Evolutionary conservation across 2,329 filamentous ascomycete genomes (phyloP), one percentile per base, ranked within the genome.

Genomic region (Colletotrichum sp.): DNA sequence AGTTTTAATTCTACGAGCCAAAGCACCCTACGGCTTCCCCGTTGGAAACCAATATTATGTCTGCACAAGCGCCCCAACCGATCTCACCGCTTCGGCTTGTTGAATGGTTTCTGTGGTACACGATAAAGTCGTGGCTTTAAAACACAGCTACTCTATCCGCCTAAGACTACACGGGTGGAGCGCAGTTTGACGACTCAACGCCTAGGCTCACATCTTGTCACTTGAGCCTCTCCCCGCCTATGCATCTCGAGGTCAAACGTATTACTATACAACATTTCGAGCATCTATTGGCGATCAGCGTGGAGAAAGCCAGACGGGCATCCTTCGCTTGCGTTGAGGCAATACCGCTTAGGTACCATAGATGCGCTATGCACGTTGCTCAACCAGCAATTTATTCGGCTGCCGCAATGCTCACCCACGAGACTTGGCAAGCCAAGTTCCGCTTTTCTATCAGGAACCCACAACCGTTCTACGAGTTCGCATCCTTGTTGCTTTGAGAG

Each of bases 401-500:
- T 59, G 26, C 21, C 16, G 26, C n/a, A 52, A 52, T 52, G n/a
- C n/a, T 52, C n/a, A 21, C n/a, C 44, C 44, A 52, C n/a, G 12
- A 52, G 44, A 52, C n/a, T 52, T 52, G 44, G 44, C n/a, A 52
- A 52, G 44, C 44, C 44, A 52, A 52, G 44, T 24, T 52, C 12
- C 44, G 44, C 55, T 18, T 18, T 28, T 30, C 26, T 13, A 59
- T 26, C 21, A 36, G 30, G 28, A 63, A 21, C 60, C 30, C 26
- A 24, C 60, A 18, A 32, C 13, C 49, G 28, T 32, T 32, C 49
- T 64, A 78, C 16, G 76, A 92, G 85, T 96, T 96, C 76, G 95
- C 89, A 85, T 99, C 96, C 81, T 95, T 92, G 90, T 93, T 95
- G 88, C 96, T 98, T 87, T 96, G 93, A 78, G 95, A 94, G 88